Evolutionary conservation across 202 grass and related monocot genomes (phyloP), one percentile per base, ranked within the genome.

Genomic region (Bolboschoenoplectus hybrid): DNA sequence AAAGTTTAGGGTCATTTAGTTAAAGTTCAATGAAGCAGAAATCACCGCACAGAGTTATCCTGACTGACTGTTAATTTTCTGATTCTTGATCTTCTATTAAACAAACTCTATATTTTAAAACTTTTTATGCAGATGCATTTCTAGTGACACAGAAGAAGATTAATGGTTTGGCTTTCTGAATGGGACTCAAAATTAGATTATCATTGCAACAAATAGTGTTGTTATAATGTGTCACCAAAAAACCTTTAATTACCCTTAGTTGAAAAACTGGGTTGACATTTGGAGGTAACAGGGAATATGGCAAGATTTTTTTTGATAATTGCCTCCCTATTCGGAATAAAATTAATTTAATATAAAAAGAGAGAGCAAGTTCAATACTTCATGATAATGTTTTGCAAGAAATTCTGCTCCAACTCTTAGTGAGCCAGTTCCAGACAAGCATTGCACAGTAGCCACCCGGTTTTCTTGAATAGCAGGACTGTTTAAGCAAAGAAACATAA

Each of bases 341-440:
- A 43, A 74, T 74, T 61, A 80, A 60, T 19, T 60, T 80, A 40
- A 80, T 13, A 43, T 80, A 60, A 80, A 36, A 53, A 60, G 35
- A 41, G 34, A 60, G 19, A 26, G 17, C 73, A 71, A 55, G 35
- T 72, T 76, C 4, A 38, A 65, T 87, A 99, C 97, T 87, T 99
- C 92, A 85, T 92, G 87, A 85, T 99, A 94, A 85, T 99, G 97
- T 62, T 88, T 99, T 69, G 90, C 97, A 84, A 99, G 93, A 93
- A 99, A 99, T 86, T 99, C 97, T 49, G 86, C 89, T 60, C 97
- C 97, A 63, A 99, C 97, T 50, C 97, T 86, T 87, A 99, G 62
- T 44, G 97, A 99, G 79, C 97, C 97, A 74, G 97, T 99, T 79
- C 97, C 93, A 71, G 97, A 99, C 66, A 99, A 89, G 53, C 93